These are phyloP conservation scores for Thymus mandschuricus DNA, from an alignment of 257 asterid genomes.

Conservation along the genomic window DNA sequence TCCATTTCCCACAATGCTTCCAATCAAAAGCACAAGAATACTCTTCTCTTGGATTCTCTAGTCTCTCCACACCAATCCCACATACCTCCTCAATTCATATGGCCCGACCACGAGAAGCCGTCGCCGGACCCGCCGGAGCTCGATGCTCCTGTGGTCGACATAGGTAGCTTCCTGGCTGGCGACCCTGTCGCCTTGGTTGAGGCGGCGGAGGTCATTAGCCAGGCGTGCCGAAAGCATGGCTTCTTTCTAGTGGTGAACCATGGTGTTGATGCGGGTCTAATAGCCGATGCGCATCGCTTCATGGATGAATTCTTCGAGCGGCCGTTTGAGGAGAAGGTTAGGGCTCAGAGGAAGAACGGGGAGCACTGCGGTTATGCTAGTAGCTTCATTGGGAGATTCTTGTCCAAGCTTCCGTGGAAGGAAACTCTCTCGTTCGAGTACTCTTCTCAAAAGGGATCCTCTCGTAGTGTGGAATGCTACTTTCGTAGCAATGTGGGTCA, in stretches of 20 bases:
- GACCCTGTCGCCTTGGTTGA: constrained; percentile 39
- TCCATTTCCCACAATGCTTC: constrained; percentile 30
- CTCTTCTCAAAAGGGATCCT: constrained; percentile 38
- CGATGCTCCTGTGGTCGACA: constrained; percentile 55
- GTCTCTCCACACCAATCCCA: constrained; percentile 39
- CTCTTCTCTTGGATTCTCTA: constrained; percentile 48
- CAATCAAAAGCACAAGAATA: constrained; percentile 11
- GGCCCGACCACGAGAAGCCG: constrained; percentile 82
- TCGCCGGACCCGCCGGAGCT: constrained; percentile 44
- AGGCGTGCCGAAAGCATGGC: constrained; percentile 62
- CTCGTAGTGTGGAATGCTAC: constrained; percentile 55
- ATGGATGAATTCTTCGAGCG: constrained; percentile 66
- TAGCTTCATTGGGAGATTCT: constrained; percentile 78
- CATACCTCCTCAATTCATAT: constrained; percentile 64
- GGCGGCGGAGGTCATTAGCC: constrained; percentile 52
- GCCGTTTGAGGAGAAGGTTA: constrained; percentile 56
- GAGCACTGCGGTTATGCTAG: constrained; percentile 87
- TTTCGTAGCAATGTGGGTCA: constrained; percentile 52
- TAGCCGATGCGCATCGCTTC: constrained; percentile 56
- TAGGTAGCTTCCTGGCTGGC: constrained; percentile 58
- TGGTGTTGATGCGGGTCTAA: constrained; percentile 48
- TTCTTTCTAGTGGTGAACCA: constrained; percentile 68
- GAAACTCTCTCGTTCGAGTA: constrained; percentile 75
- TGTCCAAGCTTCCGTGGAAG: constrained; percentile 89
- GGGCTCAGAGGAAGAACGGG: constrained; percentile 63